Evolutionary conservation across 2,329 filamentous ascomycete species (phyloP), one percentile per base, ranked within the genome.

Genomic region (Byssothecium circinans): DNA sequence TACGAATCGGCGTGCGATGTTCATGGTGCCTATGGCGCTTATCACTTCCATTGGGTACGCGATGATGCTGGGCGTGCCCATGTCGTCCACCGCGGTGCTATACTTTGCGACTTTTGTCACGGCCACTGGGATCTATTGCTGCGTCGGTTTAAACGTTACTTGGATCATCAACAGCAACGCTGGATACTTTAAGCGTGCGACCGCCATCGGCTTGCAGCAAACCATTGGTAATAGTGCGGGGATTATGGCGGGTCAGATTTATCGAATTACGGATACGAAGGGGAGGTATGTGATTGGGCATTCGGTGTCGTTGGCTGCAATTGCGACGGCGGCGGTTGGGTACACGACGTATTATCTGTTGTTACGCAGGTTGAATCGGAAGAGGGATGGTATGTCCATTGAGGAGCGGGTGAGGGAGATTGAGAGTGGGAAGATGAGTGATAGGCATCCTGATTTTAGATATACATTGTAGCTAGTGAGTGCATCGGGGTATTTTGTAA

Each of bases 81-180:
- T 58, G 50, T 25, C 41, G 7, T 51, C 41, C 8, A 50, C 50
- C 1, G 73, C 75, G 39, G 69, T 78, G 35, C 64, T 72, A 10
- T 77, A 78, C 47, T 74, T 76, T 56, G 77, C 76, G 8, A 35
- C 19, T 7, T 81, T 76, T 56, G 74, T 81, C 35, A 75, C 76
- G 10, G 75, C 77, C 10, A 63, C 76, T 0, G 80, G 79, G 8
- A 78, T 76, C 1, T 81, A 81, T 62, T 77, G 78, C 1, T 76
- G 76, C 17, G 78, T 79, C 0, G 78, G 79, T 0, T 75, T 77
- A 0, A 81, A 80, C 64, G 56, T 82, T 30, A 76, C 74, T 4
- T 82, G 80, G 80, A 77, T 75, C 0, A 70, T 81, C 45, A 81
- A 82, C 58, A 82, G 69, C 72, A 60, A 53, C 61, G 51, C 53